Evolutionary conservation across 805 yeast genomes (phyloP).

Genomic region (Yarrowia sp.): DNA sequence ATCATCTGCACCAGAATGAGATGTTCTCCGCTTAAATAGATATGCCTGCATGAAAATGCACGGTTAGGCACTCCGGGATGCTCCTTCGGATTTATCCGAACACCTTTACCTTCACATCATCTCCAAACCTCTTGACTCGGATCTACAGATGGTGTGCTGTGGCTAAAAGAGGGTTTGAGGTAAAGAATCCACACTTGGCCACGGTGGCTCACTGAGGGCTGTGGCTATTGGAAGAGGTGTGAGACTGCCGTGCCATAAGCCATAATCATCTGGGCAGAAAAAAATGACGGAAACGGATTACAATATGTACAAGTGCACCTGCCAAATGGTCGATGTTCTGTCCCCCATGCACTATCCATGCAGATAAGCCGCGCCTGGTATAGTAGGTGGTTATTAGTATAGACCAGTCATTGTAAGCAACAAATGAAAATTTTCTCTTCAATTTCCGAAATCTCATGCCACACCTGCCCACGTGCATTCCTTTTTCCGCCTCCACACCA

Average conservation of each 20-base stretch:
- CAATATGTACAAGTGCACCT: not conserved
- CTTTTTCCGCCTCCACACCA: not conserved
- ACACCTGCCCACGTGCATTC: not conserved
- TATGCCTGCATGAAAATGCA: not conserved
- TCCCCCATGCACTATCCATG: conserved; percentile 8
- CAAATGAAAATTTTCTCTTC: not conserved
- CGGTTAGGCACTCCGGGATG: not conserved
- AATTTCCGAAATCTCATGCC: not conserved
- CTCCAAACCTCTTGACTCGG: conserved; percentile 16
- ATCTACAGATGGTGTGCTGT: conserved; percentile 23
- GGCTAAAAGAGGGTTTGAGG: conserved; percentile 24
- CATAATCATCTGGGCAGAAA: too few species aligned
- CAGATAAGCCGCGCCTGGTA: not conserved
- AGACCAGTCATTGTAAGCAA: not conserved
- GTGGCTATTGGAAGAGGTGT: not conserved
- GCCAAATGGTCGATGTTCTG: not conserved
- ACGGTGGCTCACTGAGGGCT: not conserved
- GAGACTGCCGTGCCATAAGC: not conserved
- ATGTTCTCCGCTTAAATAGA: not conserved
- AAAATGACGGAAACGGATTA: not conserved
- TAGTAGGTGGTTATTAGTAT: not conserved
- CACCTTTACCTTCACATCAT: not conserved
- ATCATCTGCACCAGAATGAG: not conserved
- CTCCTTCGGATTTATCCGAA: not conserved
- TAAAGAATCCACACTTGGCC: conserved; percentile 18